Evolutionary conservation across 331 rosid species (phyloP).

Genomic region (Cydonia oblonga): DNA sequence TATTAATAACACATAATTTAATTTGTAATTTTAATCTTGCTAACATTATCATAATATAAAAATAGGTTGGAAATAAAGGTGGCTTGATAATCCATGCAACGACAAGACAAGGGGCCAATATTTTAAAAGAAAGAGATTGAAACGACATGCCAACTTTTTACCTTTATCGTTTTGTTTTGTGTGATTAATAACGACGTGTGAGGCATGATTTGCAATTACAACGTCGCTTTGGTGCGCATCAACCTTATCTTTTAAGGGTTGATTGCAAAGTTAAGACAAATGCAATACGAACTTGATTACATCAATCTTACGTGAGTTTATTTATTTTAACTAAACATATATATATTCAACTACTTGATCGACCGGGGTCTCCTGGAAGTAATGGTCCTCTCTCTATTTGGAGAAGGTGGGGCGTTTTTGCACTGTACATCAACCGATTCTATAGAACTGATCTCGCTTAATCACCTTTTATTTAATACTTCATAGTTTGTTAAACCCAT

Average conservation of each 20-base stretch:
- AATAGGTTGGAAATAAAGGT: not conserved
- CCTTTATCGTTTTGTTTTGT: not conserved
- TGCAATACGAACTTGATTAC: too few relatives aligned
- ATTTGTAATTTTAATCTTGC: fast-evolving
- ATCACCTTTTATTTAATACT: too few relatives aligned
- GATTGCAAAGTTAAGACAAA: not conserved
- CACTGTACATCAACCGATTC: too few relatives aligned
- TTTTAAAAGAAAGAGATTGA: not conserved
- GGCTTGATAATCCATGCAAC: not conserved
- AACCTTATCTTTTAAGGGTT: not conserved
- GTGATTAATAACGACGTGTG: not conserved
- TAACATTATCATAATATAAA: too few relatives aligned
- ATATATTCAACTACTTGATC: too few relatives aligned
- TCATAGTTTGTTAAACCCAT: too few relatives aligned
- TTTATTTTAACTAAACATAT: too few relatives aligned
- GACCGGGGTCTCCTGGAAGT: too few relatives aligned
- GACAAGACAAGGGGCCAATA: not conserved
- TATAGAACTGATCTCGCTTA: too few relatives aligned
- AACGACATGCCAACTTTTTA: not conserved
- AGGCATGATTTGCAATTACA: not conserved
- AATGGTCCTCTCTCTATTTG: too few relatives aligned
- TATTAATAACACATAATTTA: fast-evolving
- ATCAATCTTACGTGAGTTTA: too few relatives aligned
- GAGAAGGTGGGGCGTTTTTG: too few relatives aligned
- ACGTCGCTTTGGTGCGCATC: not conserved